Conservation (phyloP, 2,329 filamentous ascomycete species). For the Xylaria sp. region DNA sequence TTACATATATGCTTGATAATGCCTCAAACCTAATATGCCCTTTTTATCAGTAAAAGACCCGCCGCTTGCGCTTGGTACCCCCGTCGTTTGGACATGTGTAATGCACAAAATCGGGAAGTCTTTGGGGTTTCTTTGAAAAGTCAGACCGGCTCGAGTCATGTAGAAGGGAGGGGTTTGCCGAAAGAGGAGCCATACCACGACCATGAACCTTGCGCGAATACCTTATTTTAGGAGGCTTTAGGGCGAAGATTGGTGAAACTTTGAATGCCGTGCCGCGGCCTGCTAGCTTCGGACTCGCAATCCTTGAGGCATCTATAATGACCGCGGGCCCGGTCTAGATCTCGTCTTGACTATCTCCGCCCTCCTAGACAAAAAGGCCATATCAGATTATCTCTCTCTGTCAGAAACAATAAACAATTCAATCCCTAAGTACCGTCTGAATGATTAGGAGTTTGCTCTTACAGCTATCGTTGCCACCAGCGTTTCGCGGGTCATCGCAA, state of each 20-base stretch:
- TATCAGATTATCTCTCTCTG: not conserved
- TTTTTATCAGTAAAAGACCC: not conserved
- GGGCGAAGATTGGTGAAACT: slow-evolving; percentile 25
- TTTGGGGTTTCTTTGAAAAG: not conserved
- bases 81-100: not conserved
- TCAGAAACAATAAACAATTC: not conserved
- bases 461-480: not conserved
- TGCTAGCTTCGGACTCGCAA: not conserved
- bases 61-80: not conserved
- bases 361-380: not conserved
- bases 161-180: not conserved
- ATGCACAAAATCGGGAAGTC: not conserved
- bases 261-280: not conserved
- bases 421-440: too few relatives aligned
- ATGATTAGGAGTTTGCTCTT: not conserved
- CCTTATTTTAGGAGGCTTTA: not conserved
- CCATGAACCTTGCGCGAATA: slow-evolving; percentile 14
- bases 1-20: not conserved
- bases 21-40: not conserved
- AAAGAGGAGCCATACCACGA: not conserved
- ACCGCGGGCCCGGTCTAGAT: not conserved
- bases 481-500: not conserved
- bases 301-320: slow-evolving; percentile 14
- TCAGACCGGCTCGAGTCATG: not conserved
- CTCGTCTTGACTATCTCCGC: not conserved